Base-by-base conservation (phyloP, 495 filamentous ascomycete species). In the Aspergillus nanangensis region DNA sequence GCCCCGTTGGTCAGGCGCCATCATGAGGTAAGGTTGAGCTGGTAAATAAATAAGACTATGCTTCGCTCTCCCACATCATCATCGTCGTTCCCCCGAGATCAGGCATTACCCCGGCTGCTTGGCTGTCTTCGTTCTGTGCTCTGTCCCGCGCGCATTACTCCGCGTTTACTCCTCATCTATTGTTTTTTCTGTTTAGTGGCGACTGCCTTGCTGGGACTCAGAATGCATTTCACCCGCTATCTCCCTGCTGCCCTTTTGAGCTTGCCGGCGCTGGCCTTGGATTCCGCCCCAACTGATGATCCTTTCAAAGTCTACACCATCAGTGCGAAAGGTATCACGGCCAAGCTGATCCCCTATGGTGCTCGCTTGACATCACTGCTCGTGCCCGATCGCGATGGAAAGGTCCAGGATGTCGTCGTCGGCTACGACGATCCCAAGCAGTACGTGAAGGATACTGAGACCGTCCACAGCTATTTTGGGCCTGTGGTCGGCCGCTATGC, bases 401-500 rank as follows among this genome's bases (percentile, higher is more conserved):
- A 62, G 3, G 48, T 56, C 10, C 77, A 80, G 48, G 89, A 93
- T 63, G 71, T 93, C 21, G 76, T 90, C 13, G 78, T 82, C 18
- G 89, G 89, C 32, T 93, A 84, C 51, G 88, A 93, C 59, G 85
- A 91, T 55, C 83, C 85, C 18, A 80, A 62, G 29, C 73, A 84
- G 43, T 95, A 93, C 59, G 56, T 71, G 7, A 65, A 79, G 25
- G 86, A 91, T 53, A 61, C 59, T 20, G 79, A 90, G 51, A 65
- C 62, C 29, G 73, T 78, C 41, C 86, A 87, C 66, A 86, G 86
- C 38, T 87, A 84, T 71, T 84, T 87, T 47, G 87, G 87, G 33
- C 73, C 82, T 5, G 77, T 88, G n/a, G 84, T 82, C 4, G 88
- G 88, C 27, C 83, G 87, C 14, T 92, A 91, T 56, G 87, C 87